Evolutionary conservation across 2,329 filamentous ascomycete genomes (phyloP), one percentile per base, ranked within the genome.

Genomic region (Xenoacremonium recifei): DNA sequence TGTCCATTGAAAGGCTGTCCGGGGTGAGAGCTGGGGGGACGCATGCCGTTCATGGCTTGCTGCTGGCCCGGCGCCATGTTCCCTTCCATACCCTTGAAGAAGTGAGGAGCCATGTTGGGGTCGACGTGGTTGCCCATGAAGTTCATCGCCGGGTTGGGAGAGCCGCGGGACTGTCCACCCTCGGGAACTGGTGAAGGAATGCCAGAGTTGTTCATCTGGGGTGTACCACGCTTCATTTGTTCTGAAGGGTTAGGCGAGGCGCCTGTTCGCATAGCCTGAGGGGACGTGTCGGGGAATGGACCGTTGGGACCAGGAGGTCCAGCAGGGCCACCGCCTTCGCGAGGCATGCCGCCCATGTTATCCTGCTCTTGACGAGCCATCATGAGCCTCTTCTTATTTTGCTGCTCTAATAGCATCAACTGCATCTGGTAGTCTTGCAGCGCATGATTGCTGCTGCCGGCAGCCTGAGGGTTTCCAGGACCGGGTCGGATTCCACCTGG

Each of bases 371-470:
- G 85, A 15, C 87, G 81, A 27, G 87, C 87, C 86, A 90, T 89
- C 73, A 90, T 82, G 36, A 92, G 73, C 15, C 87, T 76, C 67
- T 90, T 91, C 74, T 91, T 92, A 57, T 92, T 92, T 67, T 92
- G 87, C 66, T 91, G 87, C 66, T 92, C 87, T 13, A 92, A 76
- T 37, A 91, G 69, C 87, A 91, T 92, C 61, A 92, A 69, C 63
- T 92, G 87, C 87, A 91, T 91, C 69, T 92, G 87, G 58, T 92
- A 92, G 63, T 93, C 87, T 65, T 91, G 87, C 34, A 92, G 73
- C 17, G 87, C 87, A 62, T 91, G 87, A 61, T 89, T 92, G 65
- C 84, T 86, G 23, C 65, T 65, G 12, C 64, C 75, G 48, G 67
- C 73, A 13, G 66, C 68, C 50, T 74, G 73, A 23, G 65, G 67